phyloP scores from a whole-genome alignment of 768 basidiomycete genomes.

The Suillus subalutaceus region DNA sequence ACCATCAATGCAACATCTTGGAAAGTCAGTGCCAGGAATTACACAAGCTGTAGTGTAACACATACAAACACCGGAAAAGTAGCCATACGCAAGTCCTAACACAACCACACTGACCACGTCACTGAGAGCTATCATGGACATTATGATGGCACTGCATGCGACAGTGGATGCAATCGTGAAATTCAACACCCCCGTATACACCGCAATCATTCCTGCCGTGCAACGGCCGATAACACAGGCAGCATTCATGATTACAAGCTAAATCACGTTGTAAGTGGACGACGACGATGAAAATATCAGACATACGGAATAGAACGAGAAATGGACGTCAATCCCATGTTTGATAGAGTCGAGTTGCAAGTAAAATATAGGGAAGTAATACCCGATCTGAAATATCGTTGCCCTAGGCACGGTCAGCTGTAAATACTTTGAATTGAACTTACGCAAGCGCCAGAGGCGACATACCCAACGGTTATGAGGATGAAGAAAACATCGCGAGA shows the following conservation, averaged over 20 bases:
- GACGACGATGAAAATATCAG: background rate
- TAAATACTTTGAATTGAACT: constrained; percentile 7
- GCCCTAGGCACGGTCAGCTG: constrained; percentile 18
- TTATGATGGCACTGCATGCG: constrained; percentile 41
- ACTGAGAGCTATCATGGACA: constrained; percentile 46
- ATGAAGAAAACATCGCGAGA: constrained; percentile 27
- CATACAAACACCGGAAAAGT: constrained; percentile 50
- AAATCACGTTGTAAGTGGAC: background rate
- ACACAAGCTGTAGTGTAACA: background rate
- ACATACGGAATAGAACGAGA: constrained; percentile 59
- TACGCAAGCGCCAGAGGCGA: background rate
- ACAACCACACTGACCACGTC: constrained; percentile 41
- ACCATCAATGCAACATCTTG: constrained; percentile 44
- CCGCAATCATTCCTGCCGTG: constrained; percentile 42
- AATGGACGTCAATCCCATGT: constrained; percentile 44
- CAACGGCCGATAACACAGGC: constrained; percentile 52
- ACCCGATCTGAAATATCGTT: constrained; percentile 35
- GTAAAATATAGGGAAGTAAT: constrained; percentile 59
- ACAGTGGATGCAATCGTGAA: constrained; percentile 40
- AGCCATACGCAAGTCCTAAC: constrained; percentile 49
- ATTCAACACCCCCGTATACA: constrained; percentile 46
- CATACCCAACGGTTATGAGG: constrained; percentile 28
- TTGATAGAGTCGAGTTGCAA: constrained; percentile 58
- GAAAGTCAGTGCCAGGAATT: background rate
- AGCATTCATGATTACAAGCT: constrained; percentile 60